Evolutionary conservation across 1,139 yeast species (phyloP).

Genomic region (Geotrichum fermentans): DNA sequence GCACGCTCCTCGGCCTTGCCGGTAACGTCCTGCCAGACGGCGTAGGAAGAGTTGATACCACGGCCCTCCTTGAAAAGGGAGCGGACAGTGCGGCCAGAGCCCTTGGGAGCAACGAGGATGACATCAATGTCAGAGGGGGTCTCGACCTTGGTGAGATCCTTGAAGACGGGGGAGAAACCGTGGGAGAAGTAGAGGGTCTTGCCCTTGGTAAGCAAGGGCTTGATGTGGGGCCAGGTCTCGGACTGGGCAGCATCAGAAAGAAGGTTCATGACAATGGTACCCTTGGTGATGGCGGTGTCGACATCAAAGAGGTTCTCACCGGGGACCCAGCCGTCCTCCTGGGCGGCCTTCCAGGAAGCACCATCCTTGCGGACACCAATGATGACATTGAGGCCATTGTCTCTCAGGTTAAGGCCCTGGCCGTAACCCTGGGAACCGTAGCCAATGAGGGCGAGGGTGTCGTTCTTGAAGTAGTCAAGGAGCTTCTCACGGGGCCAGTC

Average conservation of each 20-base stretch:
- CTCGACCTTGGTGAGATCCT: constrained; percentile 92
- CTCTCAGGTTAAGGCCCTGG: constrained; percentile 98
- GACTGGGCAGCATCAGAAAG: constrained; percentile 99
- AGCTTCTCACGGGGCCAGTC: constrained; percentile 99
- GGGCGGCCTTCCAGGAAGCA: constrained; percentile 99
- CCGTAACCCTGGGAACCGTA: constrained; percentile 99
- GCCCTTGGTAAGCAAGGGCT: constrained; percentile 91
- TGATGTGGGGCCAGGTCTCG: constrained; percentile 86
- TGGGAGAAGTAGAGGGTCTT: constrained; percentile 98
- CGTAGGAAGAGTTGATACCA: constrained; percentile 98
- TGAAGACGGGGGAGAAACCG: constrained; percentile 99
- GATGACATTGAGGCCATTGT: constrained; percentile 95
- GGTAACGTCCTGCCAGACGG: constrained; percentile 98
- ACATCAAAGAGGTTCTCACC: constrained; percentile 97
- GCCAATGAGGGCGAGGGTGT: constrained; percentile 95
- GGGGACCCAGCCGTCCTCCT: constrained; percentile 99
- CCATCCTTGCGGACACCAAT: constrained; percentile 98
- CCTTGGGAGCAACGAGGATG: constrained; percentile 99
- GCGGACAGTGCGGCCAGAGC: constrained; percentile 99
- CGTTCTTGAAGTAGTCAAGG: constrained; percentile 93
- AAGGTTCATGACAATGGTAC: constrained; percentile 95
- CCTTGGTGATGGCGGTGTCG: constrained; percentile 83
- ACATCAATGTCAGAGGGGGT: constrained; percentile 94
- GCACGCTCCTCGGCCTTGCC: constrained; percentile 99
- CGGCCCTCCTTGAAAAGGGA: constrained; percentile 99